phyloP scores from a whole-genome alignment of 352 stramenopile genomes.

The Phytophthora cactorum region DNA sequence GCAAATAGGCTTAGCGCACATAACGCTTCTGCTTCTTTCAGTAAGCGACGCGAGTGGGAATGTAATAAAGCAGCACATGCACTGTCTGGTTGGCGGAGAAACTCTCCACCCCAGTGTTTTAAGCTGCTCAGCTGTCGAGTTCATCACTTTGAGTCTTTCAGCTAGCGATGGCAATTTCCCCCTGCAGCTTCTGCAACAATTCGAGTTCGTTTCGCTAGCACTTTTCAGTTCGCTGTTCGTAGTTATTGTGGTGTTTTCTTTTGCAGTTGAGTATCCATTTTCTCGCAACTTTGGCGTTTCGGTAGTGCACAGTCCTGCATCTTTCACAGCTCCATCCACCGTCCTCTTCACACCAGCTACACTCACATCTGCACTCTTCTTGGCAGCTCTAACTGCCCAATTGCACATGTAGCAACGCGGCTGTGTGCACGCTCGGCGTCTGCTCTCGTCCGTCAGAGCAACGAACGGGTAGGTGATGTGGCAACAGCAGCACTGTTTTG shows the following conservation, averaged over 20 bases:
- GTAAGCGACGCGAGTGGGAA: slow-evolving; percentile 9
- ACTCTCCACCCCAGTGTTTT: slow-evolving; percentile 3
- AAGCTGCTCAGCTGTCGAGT: neutral
- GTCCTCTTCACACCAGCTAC: neutral
- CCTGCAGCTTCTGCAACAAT: slow-evolving; percentile 18
- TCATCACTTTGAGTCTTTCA: slow-evolving; percentile 8
- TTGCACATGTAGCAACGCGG: slow-evolving; percentile 31
- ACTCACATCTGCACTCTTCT: neutral
- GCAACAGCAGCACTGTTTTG: slow-evolving; percentile 21
- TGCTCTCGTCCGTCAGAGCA: slow-evolving; percentile 23
- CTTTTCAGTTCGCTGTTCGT: neutral
- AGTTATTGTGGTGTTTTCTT: neutral
- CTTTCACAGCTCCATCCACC: slow-evolving; percentile 6
- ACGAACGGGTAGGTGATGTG: slow-evolving; percentile 23
- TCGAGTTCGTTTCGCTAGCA: neutral
- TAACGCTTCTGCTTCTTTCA: slow-evolving; percentile 6
- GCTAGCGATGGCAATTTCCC: neutral
- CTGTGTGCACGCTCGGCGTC: neutral
- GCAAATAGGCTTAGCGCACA: slow-evolving; percentile 6
- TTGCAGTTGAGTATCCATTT: neutral
- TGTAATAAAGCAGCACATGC: slow-evolving; percentile 16
- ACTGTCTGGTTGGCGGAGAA: slow-evolving; percentile 6
- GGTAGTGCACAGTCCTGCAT: neutral
- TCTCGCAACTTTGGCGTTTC: neutral
- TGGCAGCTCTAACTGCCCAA: slow-evolving; percentile 8